phyloP scores from a whole-genome alignment of 2,329 filamentous ascomycete species.

The Xylariaceae sp. region DNA sequence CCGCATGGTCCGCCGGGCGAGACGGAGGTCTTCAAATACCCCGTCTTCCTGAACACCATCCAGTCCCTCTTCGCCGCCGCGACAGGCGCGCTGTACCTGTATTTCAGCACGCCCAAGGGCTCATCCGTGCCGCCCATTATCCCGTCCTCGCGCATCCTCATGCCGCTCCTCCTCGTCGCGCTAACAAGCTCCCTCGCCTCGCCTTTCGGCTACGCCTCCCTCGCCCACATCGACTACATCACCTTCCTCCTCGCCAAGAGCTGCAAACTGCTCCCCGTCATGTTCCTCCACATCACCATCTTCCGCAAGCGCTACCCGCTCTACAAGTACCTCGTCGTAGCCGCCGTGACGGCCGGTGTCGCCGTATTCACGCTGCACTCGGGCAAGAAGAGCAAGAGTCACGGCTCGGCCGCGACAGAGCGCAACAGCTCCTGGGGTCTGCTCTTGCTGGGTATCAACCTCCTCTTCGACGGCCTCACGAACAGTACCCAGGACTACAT shows the following conservation, averaged over 20 bases:
- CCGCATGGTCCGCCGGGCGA: conserved; percentile 62
- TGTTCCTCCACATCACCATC: conserved; percentile 90
- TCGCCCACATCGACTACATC: conserved; percentile 94
- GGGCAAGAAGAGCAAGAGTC: conserved; percentile 48
- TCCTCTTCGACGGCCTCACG: conserved; percentile 91
- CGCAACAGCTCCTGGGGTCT: conserved; percentile 72
- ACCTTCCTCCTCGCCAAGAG: conserved; percentile 96
- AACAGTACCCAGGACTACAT: conserved; percentile 97
- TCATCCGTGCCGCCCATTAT: conserved; percentile 61
- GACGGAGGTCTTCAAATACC: conserved; percentile 81
- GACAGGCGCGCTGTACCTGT: conserved; percentile 77
- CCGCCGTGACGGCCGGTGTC: conserved; percentile 84
- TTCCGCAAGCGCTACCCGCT: conserved; percentile 86
- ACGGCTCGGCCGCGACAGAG: conserved; percentile 43
- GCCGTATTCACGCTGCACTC: conserved; percentile 91
- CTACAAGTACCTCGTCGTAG: conserved; percentile 94
- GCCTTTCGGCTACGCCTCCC: conserved; percentile 91
- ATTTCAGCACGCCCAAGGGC: conserved; percentile 53
- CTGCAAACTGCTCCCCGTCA: conserved; percentile 98
- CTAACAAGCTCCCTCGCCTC: conserved; percentile 82
- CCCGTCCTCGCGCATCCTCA: conserved; percentile 67
- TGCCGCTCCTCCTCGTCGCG: conserved; percentile 77
- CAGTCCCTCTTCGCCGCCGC: conserved; percentile 85
- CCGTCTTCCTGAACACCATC: conserved; percentile 92
- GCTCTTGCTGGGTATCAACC: conserved; percentile 76